Base-by-base conservation (phyloP, 371 early-diverging fungal species). In the Synchytrium microbalum region DNA sequence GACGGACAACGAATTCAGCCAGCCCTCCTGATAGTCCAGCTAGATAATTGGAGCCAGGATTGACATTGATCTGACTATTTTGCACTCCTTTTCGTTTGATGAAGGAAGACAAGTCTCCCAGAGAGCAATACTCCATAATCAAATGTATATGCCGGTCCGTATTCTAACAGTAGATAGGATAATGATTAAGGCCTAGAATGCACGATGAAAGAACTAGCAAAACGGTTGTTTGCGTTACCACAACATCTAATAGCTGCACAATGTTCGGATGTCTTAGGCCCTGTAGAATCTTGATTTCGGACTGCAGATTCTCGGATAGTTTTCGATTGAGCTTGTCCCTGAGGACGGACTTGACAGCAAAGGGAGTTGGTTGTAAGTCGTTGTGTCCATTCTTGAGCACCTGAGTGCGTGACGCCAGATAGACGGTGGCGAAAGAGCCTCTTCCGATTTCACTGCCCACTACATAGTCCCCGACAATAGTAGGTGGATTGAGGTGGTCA, bases 351-450 rank as follows among this genome's bases (percentile, higher is more conserved):
- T 96, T 96, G 63, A 96, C 84, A 26, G 97, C 97, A 1, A 93
- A 94, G 14, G 51, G 51, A 14, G 51, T 14, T 14, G 51, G 14
- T 51, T 23, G 14, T 23, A 51, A 51, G 51, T 51, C 51, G 23
- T 70, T 69, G 55, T 77, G 14, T 51, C 51, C 51, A 23, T 51
- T 51, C 75, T 32, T 78, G 72, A 0, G 87, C 85, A 27, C 54
- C 19, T 3, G 27, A 32, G 23, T 55, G 54, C 32, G 53, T 32
- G 79, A 71, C 52, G 89, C 96, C 69, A 86, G 83, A 74, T 88
- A 95, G 2, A 96, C 96, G 0, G 88, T 93, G 29, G 96, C 96
- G 79, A 96, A 96, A 1, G 94, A 93, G 29, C 96, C 96, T 53
- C 89, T 85, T 53, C 96, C 96, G 63, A 96, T 92, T 62, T 88